Percentiles rank a stretch among this genome's conserved stretches.
Evolutionary conservation across 371 early-diverging fungal species (phyloP).

Genomic region (Rhizomucor miehei): DNA sequence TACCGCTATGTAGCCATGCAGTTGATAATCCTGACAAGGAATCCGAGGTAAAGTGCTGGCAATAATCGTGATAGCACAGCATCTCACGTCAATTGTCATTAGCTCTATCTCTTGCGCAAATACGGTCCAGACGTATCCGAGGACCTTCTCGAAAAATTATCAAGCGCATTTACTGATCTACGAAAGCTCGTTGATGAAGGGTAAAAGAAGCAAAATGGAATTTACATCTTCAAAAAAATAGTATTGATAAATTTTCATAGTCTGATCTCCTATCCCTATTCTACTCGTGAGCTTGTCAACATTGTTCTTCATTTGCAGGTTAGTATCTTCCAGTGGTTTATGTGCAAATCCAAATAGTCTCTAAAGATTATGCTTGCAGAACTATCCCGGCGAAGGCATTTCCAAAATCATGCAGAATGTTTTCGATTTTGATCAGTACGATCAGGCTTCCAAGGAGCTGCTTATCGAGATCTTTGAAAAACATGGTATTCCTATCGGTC

Average conservation of each 20-base stretch:
- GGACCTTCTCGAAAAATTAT: slow-evolving; percentile 63
- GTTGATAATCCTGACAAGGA: slow-evolving; percentile 80
- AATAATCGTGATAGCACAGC: not conserved
- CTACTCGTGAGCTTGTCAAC: slow-evolving; percentile 81
- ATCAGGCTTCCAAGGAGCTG: slow-evolving; percentile 60
- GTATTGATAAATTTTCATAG: slow-evolving; percentile 2
- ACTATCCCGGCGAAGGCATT: slow-evolving; percentile 72
- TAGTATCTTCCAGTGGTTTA: slow-evolving; percentile 3
- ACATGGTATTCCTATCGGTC: slow-evolving; percentile 75
- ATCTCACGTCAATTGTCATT: not conserved
- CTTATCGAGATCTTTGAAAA: slow-evolving; percentile 75
- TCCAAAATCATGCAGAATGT: slow-evolving; percentile 77
- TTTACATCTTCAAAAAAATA: no score
- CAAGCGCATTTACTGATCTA: slow-evolving; percentile 74
- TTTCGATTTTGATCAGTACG: slow-evolving; percentile 84
- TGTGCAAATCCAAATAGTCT: not conserved
- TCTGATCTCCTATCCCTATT: slow-evolving; percentile 82
- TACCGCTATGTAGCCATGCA: slow-evolving; percentile 52
- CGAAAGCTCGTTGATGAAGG: slow-evolving; percentile 78
- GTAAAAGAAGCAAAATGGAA: slow-evolving; percentile 2
- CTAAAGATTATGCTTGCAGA: slow-evolving; percentile 8
- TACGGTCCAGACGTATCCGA: slow-evolving; percentile 75
- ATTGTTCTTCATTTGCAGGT: slow-evolving; percentile 75
- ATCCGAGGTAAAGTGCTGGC: slow-evolving; percentile 49
- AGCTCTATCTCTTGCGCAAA: slow-evolving; percentile 65